A percentile compares a stretch with the other conserved stretches of the same genome.
Evolutionary conservation across 2,329 filamentous ascomycete genomes (phyloP).

Genomic region (Domatiomyces catenatus): DNA sequence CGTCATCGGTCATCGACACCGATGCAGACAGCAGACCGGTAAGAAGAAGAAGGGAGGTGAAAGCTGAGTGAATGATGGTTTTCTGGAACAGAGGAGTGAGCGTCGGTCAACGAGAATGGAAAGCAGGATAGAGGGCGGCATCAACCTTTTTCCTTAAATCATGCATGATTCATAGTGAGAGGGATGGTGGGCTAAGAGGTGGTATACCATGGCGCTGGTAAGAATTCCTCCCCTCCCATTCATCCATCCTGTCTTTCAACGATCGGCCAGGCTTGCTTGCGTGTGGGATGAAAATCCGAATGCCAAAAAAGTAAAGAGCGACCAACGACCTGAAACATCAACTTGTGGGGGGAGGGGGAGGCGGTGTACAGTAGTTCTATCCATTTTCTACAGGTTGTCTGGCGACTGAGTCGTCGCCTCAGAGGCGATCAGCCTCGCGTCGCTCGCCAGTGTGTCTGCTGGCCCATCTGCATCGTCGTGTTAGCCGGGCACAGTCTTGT

Average conservation of each 20-base stretch:
- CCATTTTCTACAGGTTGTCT: background rate
- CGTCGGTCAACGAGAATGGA: background rate
- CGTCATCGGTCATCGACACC: background rate
- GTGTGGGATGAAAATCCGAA: background rate
- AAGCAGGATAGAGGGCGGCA: background rate
- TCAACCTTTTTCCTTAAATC: conserved; percentile 32
- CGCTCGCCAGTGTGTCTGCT: conserved; percentile 36
- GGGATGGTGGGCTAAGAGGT: background rate
- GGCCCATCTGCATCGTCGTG: conserved; percentile 32
- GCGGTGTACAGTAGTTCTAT: background rate
- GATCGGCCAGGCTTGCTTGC: background rate
- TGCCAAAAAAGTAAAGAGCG: background rate
- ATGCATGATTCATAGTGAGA: conserved; percentile 32
- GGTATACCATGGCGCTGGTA: background rate
- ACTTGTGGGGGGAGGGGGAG: background rate
- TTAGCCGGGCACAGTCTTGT: conserved; percentile 6
- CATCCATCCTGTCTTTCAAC: background rate
- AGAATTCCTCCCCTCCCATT: background rate
- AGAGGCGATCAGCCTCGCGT: conserved; percentile 27
- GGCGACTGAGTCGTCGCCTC: conserved; percentile 13
- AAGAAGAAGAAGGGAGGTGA: background rate
- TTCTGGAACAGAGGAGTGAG: background rate
- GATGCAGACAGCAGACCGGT: background rate
- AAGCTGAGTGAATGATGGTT: background rate
- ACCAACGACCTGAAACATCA: background rate